Conservation (phyloP, 495 filamentous ascomycete genomes). For the Sabuloglossum arenarium region DNA sequence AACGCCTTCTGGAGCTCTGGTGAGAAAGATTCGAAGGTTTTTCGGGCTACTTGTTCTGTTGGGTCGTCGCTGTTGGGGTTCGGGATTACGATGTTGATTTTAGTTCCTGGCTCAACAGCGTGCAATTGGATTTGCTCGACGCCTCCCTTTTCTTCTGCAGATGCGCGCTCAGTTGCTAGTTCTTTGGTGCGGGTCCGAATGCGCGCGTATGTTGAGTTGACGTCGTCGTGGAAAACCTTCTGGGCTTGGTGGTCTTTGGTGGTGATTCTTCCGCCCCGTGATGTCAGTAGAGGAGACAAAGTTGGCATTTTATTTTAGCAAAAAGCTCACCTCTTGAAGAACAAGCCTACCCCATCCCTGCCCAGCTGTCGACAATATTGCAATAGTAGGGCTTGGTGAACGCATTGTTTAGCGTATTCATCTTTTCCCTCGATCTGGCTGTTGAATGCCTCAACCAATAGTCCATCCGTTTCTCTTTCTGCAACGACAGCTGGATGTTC, state of each 20-base stretch:
- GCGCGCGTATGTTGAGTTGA: conserved; percentile 60
- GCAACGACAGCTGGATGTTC: conserved; percentile 54
- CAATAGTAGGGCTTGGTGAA: conserved; percentile 78
- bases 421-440: conserved; percentile 52
- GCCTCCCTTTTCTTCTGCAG: conserved; percentile 33
- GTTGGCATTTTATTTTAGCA: neutral
- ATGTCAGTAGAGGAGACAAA: neutral
- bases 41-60: conserved; percentile 39
- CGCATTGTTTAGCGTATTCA: conserved; percentile 65
- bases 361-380: conserved; percentile 89
- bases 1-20: conserved; percentile 63
- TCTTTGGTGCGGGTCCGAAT: conserved; percentile 65
- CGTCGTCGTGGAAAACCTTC: conserved; percentile 80
- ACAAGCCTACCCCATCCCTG: conserved; percentile 68
- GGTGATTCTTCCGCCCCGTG: conserved; percentile 39
- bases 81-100: conserved; percentile 73
- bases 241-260: conserved; percentile 81
- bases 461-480: conserved; percentile 78
- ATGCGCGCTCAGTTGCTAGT: conserved; percentile 45
- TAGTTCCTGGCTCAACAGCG: conserved; percentile 81
- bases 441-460: conserved; percentile 82
- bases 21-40: conserved; percentile 68
- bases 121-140: conserved; percentile 98
- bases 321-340: conserved; percentile 60
- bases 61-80: conserved; percentile 38